phyloP scores from a whole-genome alignment of 116 monocot species.

The Dioscorea cayenensis region DNA sequence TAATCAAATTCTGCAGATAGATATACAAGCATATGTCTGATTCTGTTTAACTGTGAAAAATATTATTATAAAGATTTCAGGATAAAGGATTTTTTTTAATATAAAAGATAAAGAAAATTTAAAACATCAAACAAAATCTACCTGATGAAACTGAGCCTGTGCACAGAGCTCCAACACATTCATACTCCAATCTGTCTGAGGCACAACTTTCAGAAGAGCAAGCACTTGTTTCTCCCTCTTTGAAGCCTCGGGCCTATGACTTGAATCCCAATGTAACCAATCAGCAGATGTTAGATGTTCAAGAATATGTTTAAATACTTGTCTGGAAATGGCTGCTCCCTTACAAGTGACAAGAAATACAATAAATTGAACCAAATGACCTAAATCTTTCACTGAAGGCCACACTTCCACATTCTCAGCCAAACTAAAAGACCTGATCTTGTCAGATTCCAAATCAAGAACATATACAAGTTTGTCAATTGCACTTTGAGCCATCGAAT shows the following conservation, averaged over 20 bases:
- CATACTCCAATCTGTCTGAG: conserved; percentile 60
- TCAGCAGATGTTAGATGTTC: conserved; percentile 49
- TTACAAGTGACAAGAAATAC: conserved; percentile 57
- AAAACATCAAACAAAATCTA: conserved; percentile 13
- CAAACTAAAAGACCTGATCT: conserved; percentile 30
- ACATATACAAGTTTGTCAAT: conserved; percentile 43
- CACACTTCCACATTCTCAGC: conserved; percentile 48
- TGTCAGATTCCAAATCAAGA: conserved; percentile 67
- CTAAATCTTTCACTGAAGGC: conserved; percentile 67
- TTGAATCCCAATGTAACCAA: conserved; percentile 3
- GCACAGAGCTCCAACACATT: conserved; percentile 58
- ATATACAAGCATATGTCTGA: neutral
- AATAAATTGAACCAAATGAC: conserved; percentile 64
- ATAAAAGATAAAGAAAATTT: neutral
- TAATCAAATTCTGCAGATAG: neutral
- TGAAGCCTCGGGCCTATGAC: conserved; percentile 22
- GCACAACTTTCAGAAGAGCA: conserved; percentile 49
- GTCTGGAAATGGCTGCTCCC: conserved; percentile 41
- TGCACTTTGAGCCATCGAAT: conserved; percentile 47
- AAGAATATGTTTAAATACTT: conserved; percentile 68
- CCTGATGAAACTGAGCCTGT: conserved; percentile 81
- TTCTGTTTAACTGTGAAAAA: neutral
- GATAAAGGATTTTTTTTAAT: no score
- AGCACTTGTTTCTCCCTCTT: conserved; percentile 64
- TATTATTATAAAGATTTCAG: no score